These are phyloP conservation scores for Aspergillus haitiensis DNA, from an alignment of 495 filamentous ascomycete genomes.

Conservation along the genomic window DNA sequence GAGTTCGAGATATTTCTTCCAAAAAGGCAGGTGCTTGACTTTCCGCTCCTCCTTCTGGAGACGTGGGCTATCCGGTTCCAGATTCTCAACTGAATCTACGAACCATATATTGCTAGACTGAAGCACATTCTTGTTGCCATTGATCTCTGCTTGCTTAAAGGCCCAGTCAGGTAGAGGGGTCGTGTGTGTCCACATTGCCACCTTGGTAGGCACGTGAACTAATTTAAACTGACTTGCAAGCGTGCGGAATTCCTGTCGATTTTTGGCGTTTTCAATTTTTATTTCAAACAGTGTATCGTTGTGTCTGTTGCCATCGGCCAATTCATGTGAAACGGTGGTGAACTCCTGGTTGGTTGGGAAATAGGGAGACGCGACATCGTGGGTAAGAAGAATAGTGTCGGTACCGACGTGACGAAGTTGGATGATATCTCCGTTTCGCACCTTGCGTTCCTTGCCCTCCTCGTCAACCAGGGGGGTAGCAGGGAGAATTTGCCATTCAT, in stretches of 20 bases:
- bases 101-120: constrained; percentile 94
- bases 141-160: constrained; percentile 96
- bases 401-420: constrained; percentile 87
- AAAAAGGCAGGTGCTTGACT: constrained; percentile 80
- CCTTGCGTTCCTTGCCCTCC: constrained; percentile 54
- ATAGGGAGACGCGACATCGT: constrained; percentile 97
- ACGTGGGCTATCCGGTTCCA: constrained; percentile 67
- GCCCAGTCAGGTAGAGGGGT: constrained; percentile 94
- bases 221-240: constrained; percentile 92
- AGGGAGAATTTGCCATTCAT: constrained; percentile 94
- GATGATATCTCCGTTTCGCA: constrained; percentile 84
- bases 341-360: constrained; percentile 99
- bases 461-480: constrained; percentile 53
- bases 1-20: constrained; percentile 93
- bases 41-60: constrained; percentile 69
- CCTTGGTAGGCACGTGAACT: constrained; percentile 86
- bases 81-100: constrained; percentile 82
- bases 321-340: constrained; percentile 72
- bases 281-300: constrained; percentile 95
- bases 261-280: constrained; percentile 82
- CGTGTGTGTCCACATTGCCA: constrained; percentile 98
- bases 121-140: constrained; percentile 94
- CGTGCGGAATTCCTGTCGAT: constrained; percentile 80
- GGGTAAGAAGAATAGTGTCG: constrained; percentile 83
- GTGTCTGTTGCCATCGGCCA: constrained; percentile 72